These are phyloP conservation scores for Fraxinus velutina DNA, from an alignment of 305 asterid species.

Conservation along the genomic window DNA sequence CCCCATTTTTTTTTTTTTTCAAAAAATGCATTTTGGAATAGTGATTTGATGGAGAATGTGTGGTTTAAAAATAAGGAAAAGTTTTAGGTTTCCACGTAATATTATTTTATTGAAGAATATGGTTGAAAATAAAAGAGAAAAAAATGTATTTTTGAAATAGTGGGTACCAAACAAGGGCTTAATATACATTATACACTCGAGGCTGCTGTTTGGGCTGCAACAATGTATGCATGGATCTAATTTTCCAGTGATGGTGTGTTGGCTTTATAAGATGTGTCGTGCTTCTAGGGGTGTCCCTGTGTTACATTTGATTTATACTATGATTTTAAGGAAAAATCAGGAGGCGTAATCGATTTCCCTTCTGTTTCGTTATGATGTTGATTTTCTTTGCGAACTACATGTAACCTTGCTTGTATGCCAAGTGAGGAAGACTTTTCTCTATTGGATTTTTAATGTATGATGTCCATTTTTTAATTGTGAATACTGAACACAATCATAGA, in stretches of 20 bases:
- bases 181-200: background rate
- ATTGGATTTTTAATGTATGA: background rate
- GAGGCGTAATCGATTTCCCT: background rate
- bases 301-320: background rate
- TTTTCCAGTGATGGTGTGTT: background rate
- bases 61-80: no score
- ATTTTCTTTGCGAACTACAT: background rate
- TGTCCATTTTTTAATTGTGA: background rate
- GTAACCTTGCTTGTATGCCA: background rate
- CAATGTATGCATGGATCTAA: background rate
- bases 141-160: no score
- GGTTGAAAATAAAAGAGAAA: no score
- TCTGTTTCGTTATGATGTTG: background rate
- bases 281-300: background rate
- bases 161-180: no score
- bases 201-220: background rate
- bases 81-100: no score
- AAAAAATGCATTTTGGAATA: no score
- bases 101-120: no score
- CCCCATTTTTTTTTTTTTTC: no score
- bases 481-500: background rate
- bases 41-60: no score
- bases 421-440: background rate
- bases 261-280: background rate
- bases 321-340: background rate